A percentile compares a stretch with the other conserved stretches of the same genome.
phyloP scores from a whole-genome alignment of 2,329 filamentous ascomycete species.

The Aspergillus transmontanensis region DNA sequence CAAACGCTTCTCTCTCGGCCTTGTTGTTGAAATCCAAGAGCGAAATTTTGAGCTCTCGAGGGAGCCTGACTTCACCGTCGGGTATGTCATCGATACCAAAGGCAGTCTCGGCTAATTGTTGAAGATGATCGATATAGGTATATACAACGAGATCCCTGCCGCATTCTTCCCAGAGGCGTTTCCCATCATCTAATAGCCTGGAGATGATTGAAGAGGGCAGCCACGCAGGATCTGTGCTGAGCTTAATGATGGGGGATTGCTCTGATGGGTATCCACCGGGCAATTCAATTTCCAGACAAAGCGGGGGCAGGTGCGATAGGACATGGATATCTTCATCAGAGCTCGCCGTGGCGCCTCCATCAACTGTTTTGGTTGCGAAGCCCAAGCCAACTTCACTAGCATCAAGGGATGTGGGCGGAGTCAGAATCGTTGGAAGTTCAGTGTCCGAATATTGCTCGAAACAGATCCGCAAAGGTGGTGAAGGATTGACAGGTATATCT shows the following conservation, averaged over 20 bases:
- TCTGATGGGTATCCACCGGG: constrained; percentile 59
- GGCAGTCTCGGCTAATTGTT: constrained; percentile 58
- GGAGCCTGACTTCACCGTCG: constrained; percentile 49
- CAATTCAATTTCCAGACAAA: constrained; percentile 56
- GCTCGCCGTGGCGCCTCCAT: constrained; percentile 21
- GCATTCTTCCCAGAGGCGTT: constrained; percentile 61
- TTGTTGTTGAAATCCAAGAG: constrained; percentile 78
- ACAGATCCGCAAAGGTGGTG: constrained; percentile 52
- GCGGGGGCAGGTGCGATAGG: constrained; percentile 59
- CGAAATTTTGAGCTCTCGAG: constrained; percentile 62
- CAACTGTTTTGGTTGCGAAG: constrained; percentile 27
- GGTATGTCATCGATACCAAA: constrained; percentile 52
- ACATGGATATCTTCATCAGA: constrained; percentile 44
- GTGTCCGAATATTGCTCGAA: constrained; percentile 42
- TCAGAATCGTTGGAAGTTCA: constrained; percentile 37
- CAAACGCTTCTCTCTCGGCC: constrained; percentile 73
- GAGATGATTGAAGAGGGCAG: constrained; percentile 49
- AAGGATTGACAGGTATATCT: constrained; percentile 58
- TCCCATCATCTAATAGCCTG: constrained; percentile 51
- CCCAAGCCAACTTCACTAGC: constrained; percentile 24
- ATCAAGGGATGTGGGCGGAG: constrained; percentile 47
- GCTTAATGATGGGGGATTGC: constrained; percentile 52
- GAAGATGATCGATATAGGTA: constrained; percentile 62
- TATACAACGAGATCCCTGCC: constrained; percentile 60
- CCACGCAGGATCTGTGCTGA: constrained; percentile 57